Evolutionary conservation across 2,329 filamentous ascomycete genomes (phyloP), one percentile per base, ranked within the genome.

Genomic region (Xylariaceae sp.): DNA sequence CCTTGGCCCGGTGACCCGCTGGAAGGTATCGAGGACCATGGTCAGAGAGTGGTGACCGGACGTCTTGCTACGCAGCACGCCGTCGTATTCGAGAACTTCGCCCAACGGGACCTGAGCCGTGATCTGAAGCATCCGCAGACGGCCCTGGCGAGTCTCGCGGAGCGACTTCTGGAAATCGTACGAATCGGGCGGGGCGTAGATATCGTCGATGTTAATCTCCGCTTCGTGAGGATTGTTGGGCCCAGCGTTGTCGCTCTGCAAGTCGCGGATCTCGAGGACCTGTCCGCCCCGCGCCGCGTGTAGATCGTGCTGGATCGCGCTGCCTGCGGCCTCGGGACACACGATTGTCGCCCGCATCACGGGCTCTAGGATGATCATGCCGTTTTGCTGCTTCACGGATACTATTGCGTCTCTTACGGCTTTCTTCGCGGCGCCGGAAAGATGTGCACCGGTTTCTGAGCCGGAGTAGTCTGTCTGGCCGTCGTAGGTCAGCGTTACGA

Each of bases 31-130:
- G 62, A 82, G 77, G 3, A 78, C 73, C 79, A 84, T 80, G 1
- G 78, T 80, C 68, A 84, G 73, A 4, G 78, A 75, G 65, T 84
- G 81, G 2, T 94, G 79, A 0, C 94, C 94, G 2, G 87, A 88
- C 3, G 92, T 99, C 75, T 96, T 80, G 71, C 89, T 91, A 50
- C 94, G 79, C 60, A 99, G 73, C 68, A 95, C 89, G 69, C 90
- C 89, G 63, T 97, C 77, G 71, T 97, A 99, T 42, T 92, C 89
- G 37, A 97, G 86, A 89, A 97, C 96, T 72, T 97, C 92, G 73
- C 94, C 95, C 64, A 97, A 77, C 34, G 94, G 94, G 31, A 97
- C 92, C 65, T 88, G 84, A 27, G 91, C 94, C 8, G 87, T 85
- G 62, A 99, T 89, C 48, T 86, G 80, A 55, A 79, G 75, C 73